Conservation (phyloP, 1,284 basidiomycete species). For the Volvariella surrecta region DNA sequence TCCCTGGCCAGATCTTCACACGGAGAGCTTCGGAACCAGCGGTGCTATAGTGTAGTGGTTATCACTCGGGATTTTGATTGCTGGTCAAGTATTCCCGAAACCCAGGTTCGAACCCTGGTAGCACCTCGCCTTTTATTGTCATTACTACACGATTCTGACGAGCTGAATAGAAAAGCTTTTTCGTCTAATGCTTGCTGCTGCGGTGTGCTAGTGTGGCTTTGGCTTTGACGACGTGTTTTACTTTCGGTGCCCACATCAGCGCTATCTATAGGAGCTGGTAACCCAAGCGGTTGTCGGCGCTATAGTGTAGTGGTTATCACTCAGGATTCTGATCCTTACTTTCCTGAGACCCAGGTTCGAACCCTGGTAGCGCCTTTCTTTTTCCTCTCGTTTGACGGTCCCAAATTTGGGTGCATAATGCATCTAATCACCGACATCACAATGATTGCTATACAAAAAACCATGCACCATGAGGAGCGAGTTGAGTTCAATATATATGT, state of each 20-base stretch:
- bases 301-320: slow-evolving; percentile 15
- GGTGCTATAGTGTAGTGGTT: slow-evolving; percentile 14
- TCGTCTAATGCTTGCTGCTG: too few relatives aligned
- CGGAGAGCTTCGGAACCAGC: background rate
- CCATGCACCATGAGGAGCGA: too few relatives aligned
- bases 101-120: slow-evolving; percentile 15
- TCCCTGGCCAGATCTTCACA: background rate
- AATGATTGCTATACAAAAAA: too few relatives aligned
- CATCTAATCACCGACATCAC: too few relatives aligned
- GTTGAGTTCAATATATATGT: too few relatives aligned
- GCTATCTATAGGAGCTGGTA: too few relatives aligned
- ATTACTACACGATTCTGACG: too few relatives aligned
- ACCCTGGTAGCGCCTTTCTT: slow-evolving; percentile 12
- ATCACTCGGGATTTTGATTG: slow-evolving; percentile 13
- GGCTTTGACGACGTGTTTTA: too few relatives aligned
- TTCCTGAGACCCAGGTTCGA: slow-evolving; percentile 15
- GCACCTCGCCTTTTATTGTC: slow-evolving; percentile 5
- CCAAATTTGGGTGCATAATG: too few relatives aligned
- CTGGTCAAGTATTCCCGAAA: slow-evolving; percentile 9
- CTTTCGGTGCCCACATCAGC: too few relatives aligned
- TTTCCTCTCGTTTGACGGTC: background rate
- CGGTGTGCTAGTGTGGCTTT: too few relatives aligned
- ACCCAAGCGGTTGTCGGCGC: slow-evolving; percentile 6
- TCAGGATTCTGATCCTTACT: slow-evolving; percentile 11
- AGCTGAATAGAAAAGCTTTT: too few relatives aligned